phyloP scores from a whole-genome alignment of 2,329 filamentous ascomycete species.

The Neopestalotiopsis clavispora region DNA sequence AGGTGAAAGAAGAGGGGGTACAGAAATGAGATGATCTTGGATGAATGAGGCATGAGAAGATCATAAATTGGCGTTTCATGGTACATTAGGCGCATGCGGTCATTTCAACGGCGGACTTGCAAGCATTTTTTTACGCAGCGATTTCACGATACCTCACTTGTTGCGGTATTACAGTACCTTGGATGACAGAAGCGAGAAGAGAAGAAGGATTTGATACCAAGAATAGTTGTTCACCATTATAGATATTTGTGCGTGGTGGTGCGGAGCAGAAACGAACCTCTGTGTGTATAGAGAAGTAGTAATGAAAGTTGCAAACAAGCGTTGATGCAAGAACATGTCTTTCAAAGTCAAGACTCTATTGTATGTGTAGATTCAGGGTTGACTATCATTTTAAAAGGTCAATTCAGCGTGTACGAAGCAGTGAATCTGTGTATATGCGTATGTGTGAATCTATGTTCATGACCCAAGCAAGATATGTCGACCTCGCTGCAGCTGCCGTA shows the following conservation, averaged over 20 bases:
- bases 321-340: background rate
- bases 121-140: conserved; percentile 8
- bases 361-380: too few relatives aligned
- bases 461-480: too few relatives aligned
- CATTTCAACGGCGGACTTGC: background rate
- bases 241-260: background rate
- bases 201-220: conserved; percentile 4
- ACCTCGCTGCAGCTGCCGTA: too few relatives aligned
- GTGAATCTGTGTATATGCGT: too few relatives aligned
- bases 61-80: background rate
- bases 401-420: too few relatives aligned
- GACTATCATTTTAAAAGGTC: too few relatives aligned
- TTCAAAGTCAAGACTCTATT: background rate
- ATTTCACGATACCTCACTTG: background rate
- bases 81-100: conserved; percentile 3
- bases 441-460: too few relatives aligned
- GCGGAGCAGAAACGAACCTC: background rate
- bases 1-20: background rate
- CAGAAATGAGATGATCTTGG: conserved; percentile 2
- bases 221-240: conserved; percentile 2
- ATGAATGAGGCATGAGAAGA: conserved; percentile 5
- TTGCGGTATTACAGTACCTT: conserved; percentile 2
- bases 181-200: conserved; percentile 8
- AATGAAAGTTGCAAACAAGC: background rate
- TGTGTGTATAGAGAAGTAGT: conserved; percentile 1